These are phyloP conservation scores for Avicennia marina DNA, from an alignment of 257 asterid genomes.

Conservation along the genomic window DNA sequence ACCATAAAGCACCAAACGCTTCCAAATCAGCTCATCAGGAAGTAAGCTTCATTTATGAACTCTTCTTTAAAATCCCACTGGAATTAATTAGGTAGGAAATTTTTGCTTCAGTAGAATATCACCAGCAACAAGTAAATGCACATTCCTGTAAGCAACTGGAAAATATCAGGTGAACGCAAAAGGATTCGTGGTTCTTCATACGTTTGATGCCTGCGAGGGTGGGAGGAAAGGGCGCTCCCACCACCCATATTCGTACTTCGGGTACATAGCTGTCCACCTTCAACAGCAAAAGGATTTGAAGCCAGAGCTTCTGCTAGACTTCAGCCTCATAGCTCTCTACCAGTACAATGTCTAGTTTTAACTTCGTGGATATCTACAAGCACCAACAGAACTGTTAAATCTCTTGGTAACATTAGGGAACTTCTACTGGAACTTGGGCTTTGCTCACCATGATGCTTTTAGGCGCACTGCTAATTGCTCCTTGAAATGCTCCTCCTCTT, in stretches of 20 bases:
- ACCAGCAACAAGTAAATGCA: neutral
- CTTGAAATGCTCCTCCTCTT: slow-evolving; percentile 69
- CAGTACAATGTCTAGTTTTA: slow-evolving; percentile 60
- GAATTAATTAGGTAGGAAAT: no score
- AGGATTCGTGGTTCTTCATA: slow-evolving; percentile 25
- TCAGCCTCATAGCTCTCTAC: slow-evolving; percentile 57
- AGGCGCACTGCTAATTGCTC: slow-evolving; percentile 53
- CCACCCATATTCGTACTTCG: slow-evolving; percentile 63
- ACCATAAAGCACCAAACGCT: neutral
- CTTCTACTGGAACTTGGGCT: slow-evolving; percentile 63
- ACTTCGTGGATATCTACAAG: slow-evolving; percentile 54
- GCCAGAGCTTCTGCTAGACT: slow-evolving; percentile 60
- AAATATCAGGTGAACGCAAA: neutral
- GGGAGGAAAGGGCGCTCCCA: slow-evolving; percentile 62
- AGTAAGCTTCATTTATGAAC: no score
- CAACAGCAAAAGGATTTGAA: slow-evolving; percentile 33
- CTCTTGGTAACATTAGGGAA: slow-evolving; percentile 47
- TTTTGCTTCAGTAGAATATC: neutral
- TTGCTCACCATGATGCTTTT: no score
- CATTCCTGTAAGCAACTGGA: neutral
- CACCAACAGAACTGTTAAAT: slow-evolving; percentile 56
- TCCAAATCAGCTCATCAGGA: no score
- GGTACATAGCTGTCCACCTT: slow-evolving; percentile 66
- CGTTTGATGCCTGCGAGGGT: slow-evolving; percentile 35
- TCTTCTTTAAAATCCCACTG: no score